These are phyloP conservation scores for Aspergillus mulundensis DNA, from an alignment of 495 filamentous ascomycete genomes.

Conservation along the genomic window DNA sequence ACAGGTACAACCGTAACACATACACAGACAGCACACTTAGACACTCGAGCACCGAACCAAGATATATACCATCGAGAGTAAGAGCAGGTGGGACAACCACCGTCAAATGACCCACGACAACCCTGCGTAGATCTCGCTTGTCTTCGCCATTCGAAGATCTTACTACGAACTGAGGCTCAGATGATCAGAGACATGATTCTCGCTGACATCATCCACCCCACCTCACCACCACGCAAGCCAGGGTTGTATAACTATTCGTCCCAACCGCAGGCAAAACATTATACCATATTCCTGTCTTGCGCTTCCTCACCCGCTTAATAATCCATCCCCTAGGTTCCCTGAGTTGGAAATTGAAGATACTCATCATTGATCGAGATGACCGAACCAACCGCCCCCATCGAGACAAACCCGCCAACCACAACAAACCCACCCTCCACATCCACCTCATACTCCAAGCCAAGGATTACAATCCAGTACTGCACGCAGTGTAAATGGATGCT, in stretches of 20 bases:
- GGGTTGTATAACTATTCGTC: no score
- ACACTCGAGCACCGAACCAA: not conserved
- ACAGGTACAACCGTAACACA: slow-evolving; percentile 1
- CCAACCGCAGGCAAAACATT: no score
- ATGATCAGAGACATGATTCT: no score
- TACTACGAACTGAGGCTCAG: not conserved
- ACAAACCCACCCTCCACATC: slow-evolving; percentile 7
- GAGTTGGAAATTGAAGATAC: no score
- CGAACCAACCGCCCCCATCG: slow-evolving; percentile 5
- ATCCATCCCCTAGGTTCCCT: no score
- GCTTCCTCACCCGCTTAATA: no score
- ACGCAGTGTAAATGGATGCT: slow-evolving; percentile 92
- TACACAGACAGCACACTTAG: not conserved
- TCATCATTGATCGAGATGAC: no score
- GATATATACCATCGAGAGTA: not conserved
- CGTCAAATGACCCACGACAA: not conserved
- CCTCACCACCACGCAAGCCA: not conserved
- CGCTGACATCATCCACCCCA: slow-evolving; percentile 36
- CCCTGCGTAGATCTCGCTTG: not conserved
- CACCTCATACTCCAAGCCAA: slow-evolving; percentile 35
- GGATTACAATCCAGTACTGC: slow-evolving; percentile 74
- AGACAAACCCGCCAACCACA: not conserved
- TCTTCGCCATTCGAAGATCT: not conserved
- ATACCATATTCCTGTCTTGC: no score
- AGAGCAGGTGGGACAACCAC: not conserved